A percentile compares a stretch with the other conserved stretches of the same genome.
These are phyloP conservation scores for Hysterium pulicare DNA, from an alignment of 2,329 filamentous ascomycete genomes.

Conservation along the genomic window DNA sequence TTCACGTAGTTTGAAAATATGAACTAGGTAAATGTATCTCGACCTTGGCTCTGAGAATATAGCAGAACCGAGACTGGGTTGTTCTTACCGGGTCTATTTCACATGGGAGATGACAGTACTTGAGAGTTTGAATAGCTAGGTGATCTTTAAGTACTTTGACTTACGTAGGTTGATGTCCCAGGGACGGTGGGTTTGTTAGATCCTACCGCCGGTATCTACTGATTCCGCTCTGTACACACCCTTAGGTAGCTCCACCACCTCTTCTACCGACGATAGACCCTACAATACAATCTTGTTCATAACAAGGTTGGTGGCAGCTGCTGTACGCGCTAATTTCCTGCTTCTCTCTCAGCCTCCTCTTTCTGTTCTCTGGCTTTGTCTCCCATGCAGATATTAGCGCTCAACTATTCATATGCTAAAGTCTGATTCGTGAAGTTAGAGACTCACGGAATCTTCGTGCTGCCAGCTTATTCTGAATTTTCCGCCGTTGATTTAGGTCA, in stretches of 20 bases:
- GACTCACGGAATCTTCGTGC: slow-evolving; percentile 71
- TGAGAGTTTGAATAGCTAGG: background rate
- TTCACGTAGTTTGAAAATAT: background rate
- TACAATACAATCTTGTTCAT: no score
- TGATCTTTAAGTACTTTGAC: background rate
- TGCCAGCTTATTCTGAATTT: slow-evolving; percentile 73
- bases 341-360: slow-evolving; percentile 42
- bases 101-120: background rate
- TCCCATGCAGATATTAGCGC: slow-evolving; percentile 45
- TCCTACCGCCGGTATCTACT: background rate
- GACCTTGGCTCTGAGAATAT: background rate
- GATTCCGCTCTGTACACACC: background rate
- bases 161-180: background rate
- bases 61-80: background rate
- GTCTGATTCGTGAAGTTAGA: background rate
- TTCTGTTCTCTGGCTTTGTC: slow-evolving; percentile 67
- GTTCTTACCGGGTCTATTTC: background rate
- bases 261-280: no score
- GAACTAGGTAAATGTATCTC: background rate
- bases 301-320: background rate
- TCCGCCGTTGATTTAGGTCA: slow-evolving; percentile 67
- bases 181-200: background rate
- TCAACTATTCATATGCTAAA: background rate
- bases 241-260: no score
- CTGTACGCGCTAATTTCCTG: background rate